Percentiles rank a stretch among this genome's conserved stretches.
phyloP scores from a whole-genome alignment of 192 early-diverging fungal species.

The Phycomyces nitens region DNA sequence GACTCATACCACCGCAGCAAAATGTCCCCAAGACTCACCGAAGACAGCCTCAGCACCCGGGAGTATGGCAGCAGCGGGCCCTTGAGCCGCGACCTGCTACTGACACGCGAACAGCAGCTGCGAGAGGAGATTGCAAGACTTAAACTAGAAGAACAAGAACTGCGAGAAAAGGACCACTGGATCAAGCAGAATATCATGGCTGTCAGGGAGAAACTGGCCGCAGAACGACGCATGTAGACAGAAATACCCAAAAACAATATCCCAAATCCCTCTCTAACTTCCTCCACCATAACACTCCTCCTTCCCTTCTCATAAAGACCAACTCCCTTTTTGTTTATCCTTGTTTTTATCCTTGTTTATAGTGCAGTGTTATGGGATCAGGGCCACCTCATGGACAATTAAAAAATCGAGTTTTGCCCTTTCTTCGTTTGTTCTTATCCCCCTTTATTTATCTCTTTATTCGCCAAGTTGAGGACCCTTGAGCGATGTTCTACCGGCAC shows the following conservation, averaged over 20 bases:
- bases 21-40: slow-evolving; percentile 24
- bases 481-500: slow-evolving; percentile 46
- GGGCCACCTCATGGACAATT: too few relatives aligned
- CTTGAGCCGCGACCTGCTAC: slow-evolving; percentile 12
- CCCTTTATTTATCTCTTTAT: slow-evolving; percentile 6
- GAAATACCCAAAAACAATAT: too few relatives aligned
- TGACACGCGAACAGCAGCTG: slow-evolving; percentile 31
- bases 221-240: slow-evolving; percentile 16
- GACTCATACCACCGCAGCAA: slow-evolving; percentile 15
- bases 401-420: not conserved
- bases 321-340: not conserved
- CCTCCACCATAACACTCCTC: not conserved
- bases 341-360: not conserved
- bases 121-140: slow-evolving; percentile 30
- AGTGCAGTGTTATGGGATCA: too few relatives aligned
- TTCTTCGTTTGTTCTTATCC: not conserved
- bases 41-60: slow-evolving; percentile 1
- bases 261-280: too few relatives aligned
- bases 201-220: slow-evolving; percentile 26
- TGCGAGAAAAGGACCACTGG: slow-evolving; percentile 27
- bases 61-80: slow-evolving; percentile 4
- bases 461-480: slow-evolving; percentile 36
- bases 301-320: not conserved
- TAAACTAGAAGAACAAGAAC: slow-evolving; percentile 30
- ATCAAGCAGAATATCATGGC: slow-evolving; percentile 29